Evolutionary conservation across 139 green algal species (phyloP).

Genomic region (Tetraselmis chui): DNA sequence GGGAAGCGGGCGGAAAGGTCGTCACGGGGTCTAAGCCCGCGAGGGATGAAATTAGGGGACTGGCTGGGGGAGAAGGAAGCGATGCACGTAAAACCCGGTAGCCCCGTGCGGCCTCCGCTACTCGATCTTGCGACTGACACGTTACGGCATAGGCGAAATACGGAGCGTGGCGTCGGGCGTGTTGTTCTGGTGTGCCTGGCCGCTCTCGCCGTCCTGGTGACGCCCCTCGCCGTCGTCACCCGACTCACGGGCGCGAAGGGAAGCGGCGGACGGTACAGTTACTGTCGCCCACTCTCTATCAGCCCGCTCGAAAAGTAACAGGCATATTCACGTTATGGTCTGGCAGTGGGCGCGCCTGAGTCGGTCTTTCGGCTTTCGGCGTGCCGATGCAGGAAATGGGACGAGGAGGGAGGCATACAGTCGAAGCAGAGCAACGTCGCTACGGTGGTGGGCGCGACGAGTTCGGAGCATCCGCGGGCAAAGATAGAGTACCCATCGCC

Average conservation of each 20-base stretch:
- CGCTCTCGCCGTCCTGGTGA: neutral
- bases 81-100: too few species aligned
- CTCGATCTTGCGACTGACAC: neutral
- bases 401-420: neutral
- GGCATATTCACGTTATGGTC: too few species aligned
- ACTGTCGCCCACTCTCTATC: neutral
- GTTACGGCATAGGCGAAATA: neutral
- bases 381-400: neutral
- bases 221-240: neutral
- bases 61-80: too few species aligned
- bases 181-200: neutral
- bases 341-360: too few species aligned
- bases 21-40: too few species aligned
- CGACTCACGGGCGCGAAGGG: neutral
- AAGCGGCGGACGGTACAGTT: neutral
- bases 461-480: too few species aligned
- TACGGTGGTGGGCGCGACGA: too few species aligned
- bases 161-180: neutral
- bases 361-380: neutral
- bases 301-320: neutral
- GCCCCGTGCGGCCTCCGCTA: neutral
- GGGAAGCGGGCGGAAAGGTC: too few species aligned
- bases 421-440: too few species aligned
- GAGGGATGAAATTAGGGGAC: too few species aligned
- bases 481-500: too few species aligned